Evolutionary conservation across 2,329 filamentous ascomycete genomes (phyloP), one percentile per base, ranked within the genome.

Genomic region (Penicillium sp.): DNA sequence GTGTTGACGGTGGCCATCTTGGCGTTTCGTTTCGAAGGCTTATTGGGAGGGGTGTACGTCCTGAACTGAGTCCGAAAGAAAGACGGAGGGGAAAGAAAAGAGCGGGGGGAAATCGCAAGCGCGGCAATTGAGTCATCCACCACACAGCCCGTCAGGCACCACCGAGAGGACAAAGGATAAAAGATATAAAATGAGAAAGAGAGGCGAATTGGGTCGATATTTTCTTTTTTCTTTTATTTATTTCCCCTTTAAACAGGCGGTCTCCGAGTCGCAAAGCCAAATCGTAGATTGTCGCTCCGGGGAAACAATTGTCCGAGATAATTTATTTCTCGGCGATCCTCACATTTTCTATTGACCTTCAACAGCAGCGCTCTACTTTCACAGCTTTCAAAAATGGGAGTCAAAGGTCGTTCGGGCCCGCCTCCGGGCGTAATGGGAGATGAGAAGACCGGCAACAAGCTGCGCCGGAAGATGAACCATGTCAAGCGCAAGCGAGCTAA

Each of bases 401-500:
- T 76, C 23, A 81, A 78, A 59, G 68, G 70, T 45, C 71, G 68
- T 49, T 70, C 69, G 45, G 74, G 70, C 56, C 74, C 71, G 51
- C 78, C 75, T 35, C 70, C 74, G 29, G 78, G 76, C 65, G 76
- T 71, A 46, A 73, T 72, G 14, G 65, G 78, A 38, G 78, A 80
- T 4, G 79, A 81, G 68, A 83, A 82, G 61, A 79, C 85, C 1
- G 81, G 80, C 57, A 96, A 96, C 76, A 97, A 96, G 73, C 76
- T 90, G 19, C 87, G 86, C 69, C 83, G 94, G 58, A 84, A 94
- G 70, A 81, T 87, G 64, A 82, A 93, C 56, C 88, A 91, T 68
- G 80, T 96, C 56, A 85, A 89, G 63, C 83, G 88, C 68, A 97
- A 97, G 76, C 88, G 88, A 69, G 79, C 82, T 41, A 84, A 84